These are phyloP conservation scores for Saturnispora kantuleensis DNA, from an alignment of 805 yeast species.

Conservation along the genomic window DNA sequence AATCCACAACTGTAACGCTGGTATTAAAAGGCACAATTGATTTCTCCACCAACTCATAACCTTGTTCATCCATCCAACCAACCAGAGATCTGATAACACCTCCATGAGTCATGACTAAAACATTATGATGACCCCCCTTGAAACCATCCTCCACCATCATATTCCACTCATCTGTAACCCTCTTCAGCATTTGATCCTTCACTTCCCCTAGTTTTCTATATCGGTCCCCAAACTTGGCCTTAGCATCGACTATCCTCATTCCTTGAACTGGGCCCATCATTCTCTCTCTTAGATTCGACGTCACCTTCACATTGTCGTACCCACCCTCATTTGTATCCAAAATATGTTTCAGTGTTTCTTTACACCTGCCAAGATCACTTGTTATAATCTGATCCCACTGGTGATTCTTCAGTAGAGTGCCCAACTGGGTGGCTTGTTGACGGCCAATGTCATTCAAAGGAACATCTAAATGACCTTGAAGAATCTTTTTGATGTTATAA, in stretches of 20 bases:
- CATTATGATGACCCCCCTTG: conserved; percentile 33
- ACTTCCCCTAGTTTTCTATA: conserved; percentile 63
- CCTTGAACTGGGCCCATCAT: conserved; percentile 76
- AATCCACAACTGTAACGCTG: conserved; percentile 61
- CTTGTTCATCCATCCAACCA: conserved; percentile 34
- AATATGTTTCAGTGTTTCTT: conserved; percentile 44
- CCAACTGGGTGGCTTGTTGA: conserved; percentile 50
- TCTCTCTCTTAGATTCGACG: conserved; percentile 46
- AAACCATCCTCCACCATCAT: neutral
- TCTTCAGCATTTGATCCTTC: conserved; percentile 31
- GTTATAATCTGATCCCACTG: conserved; percentile 38
- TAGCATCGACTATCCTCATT: conserved; percentile 58
- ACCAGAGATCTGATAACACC: conserved; percentile 62
- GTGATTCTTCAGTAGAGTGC: conserved; percentile 31
- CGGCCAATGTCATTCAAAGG: conserved; percentile 53
- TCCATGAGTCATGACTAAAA: conserved; percentile 67
- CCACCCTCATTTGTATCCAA: conserved; percentile 11
- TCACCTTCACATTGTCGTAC: conserved; percentile 24
- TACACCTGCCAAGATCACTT: conserved; percentile 51
- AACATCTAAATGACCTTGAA: conserved; percentile 73
- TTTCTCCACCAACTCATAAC: conserved; percentile 30
- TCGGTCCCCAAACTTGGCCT: conserved; percentile 42
- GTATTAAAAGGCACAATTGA: conserved; percentile 58
- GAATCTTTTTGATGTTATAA: conserved; percentile 53
- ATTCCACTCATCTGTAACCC: conserved; percentile 42